Conservation (phyloP, 257 asterid genomes). For the Gardenia jasminoides region DNA sequence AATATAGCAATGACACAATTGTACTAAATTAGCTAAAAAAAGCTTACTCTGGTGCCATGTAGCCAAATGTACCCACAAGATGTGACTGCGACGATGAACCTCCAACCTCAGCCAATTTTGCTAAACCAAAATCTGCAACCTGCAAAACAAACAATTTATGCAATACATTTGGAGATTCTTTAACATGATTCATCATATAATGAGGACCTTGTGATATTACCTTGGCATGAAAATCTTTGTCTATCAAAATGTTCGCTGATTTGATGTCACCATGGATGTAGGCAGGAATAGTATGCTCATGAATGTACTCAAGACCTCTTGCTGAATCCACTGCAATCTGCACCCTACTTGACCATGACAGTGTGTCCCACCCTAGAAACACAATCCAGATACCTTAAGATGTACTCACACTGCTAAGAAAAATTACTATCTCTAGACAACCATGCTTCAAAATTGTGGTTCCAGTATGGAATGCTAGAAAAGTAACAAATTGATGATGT, state of each 20-base stretch:
- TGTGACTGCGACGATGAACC: conserved; percentile 75
- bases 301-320: conserved; percentile 96
- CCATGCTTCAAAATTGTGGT: no score
- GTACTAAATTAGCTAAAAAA: conserved; percentile 10
- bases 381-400: conserved; percentile 10
- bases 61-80: conserved; percentile 95
- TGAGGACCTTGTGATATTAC: conserved; percentile 34
- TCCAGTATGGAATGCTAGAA: no score
- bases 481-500: no score
- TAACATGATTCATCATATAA: conserved; percentile 18
- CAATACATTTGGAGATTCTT: conserved; percentile 19
- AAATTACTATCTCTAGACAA: background rate
- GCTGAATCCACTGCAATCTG: no score
- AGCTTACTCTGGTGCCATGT: conserved; percentile 98
- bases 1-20: background rate
- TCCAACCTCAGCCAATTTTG: conserved; percentile 92
- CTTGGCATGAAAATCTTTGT: conserved; percentile 82
- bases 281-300: conserved; percentile 94
- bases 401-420: background rate
- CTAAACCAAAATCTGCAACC: conserved; percentile 97
- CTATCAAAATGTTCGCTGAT: conserved; percentile 90
- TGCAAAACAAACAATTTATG: conserved; percentile 27
- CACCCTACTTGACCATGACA: conserved; percentile 82
- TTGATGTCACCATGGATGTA: conserved; percentile 96
- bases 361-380: conserved; percentile 70